Evolutionary conservation across 208 protist species (phyloP), one percentile per base, ranked within the genome.

Genomic region (Acanthamoeba sp.): DNA sequence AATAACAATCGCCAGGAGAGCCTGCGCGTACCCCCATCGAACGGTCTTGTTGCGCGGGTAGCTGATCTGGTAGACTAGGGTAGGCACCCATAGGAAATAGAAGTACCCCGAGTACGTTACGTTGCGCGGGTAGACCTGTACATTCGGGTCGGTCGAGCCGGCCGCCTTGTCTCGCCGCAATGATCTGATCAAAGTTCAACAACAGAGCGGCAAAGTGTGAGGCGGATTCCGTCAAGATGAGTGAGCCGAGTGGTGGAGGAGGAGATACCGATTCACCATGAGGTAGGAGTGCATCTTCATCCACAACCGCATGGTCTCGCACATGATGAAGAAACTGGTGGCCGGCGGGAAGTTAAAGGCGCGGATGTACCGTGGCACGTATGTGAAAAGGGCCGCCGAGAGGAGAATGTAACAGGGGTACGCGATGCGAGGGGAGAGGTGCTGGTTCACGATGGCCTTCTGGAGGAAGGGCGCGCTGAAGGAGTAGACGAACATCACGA

Each of bases 221-320:
- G 62, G 62, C n/a, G n/a, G n/a, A n/a, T n/a, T n/a, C n/a, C n/a
- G n/a, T n/a, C 32, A 71, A 34, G 32, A 71, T 10, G 0, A 22
- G n/a, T 52, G 12, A 1, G 48, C 14, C 20, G 48, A 20, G 1
- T 9, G 10, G 10, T 16, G 52, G 20, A 9, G 34, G 29, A n/a
- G 29, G 12, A 24, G 16, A 18, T 40, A 91, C 55, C 85, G 29
- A 29, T 91, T 91, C 29, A 71, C 57, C 55, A 91, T 71, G 52
- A 91, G 85, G 89, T 93, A 93, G 42, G 89, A 93, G n/a, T 93
- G 89, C 89, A 93, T 82, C 69, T 93, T 93, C 89, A 93, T 93
- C 57, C 87, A 92, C n/a, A 92, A 12, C 10, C 87, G 87, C 87
- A 92, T 73, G 22, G 50, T 40, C 40, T 92, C 87, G 36, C 40